Evolutionary conservation across 306 rosid genomes (phyloP).

Genomic region (Vigna trinervia): DNA sequence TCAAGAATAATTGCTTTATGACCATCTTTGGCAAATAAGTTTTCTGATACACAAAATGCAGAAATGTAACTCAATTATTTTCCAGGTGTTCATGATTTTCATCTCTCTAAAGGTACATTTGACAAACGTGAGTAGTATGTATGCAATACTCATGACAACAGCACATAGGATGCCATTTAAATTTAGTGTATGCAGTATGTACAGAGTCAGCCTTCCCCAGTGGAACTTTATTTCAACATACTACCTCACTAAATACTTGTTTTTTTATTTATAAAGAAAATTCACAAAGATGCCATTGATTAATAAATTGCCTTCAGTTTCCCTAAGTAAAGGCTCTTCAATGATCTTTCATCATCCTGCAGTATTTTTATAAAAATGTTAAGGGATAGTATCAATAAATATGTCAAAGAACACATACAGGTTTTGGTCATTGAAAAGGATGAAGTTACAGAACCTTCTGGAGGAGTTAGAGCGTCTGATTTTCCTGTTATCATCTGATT

Average conservation of each 20-base stretch:
- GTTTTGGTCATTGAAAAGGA: conserved; percentile 8
- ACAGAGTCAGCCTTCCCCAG: conserved; percentile 30
- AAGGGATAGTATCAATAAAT: conserved; percentile 11
- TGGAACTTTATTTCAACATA: conserved; percentile 54
- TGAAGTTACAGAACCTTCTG: conserved; percentile 58
- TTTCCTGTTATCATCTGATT: conserved; percentile 59
- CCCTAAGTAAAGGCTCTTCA: conserved; percentile 49
- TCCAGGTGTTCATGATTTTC: not conserved
- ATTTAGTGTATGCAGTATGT: conserved; percentile 46
- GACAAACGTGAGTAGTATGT: conserved; percentile 35
- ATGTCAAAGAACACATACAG: conserved; percentile 15
- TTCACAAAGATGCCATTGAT: conserved; percentile 37
- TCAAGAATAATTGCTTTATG: conserved; percentile 5
- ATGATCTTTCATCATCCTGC: conserved; percentile 65
- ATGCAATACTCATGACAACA: conserved; percentile 29
- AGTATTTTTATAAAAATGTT: conserved; percentile 38
- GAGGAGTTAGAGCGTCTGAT: conserved; percentile 58
- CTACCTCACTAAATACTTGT: conserved; percentile 36
- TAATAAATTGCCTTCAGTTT: conserved; percentile 46
- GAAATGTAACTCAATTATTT: conserved; percentile 35
- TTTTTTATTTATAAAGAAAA: conserved; percentile 52
- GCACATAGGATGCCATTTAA: conserved; percentile 34
- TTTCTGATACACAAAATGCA: conserved; percentile 18
- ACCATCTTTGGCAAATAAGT: conserved; percentile 16
- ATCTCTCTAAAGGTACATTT: conserved; percentile 37